Conservation (phyloP, 305 asterid genomes). For the Solanum hybrid region DNA sequence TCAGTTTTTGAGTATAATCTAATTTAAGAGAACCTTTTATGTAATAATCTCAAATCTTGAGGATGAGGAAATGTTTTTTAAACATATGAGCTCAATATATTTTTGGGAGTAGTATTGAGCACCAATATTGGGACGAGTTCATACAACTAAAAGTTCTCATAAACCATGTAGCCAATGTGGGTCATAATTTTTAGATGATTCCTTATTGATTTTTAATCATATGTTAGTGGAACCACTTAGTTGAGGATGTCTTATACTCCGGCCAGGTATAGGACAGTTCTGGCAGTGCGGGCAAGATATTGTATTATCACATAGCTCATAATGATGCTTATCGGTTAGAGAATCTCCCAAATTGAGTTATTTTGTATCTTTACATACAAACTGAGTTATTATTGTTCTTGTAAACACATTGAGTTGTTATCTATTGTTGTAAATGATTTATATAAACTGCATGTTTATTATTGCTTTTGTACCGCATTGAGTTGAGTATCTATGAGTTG, state of each 20-base stretch:
- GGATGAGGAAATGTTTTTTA: neutral
- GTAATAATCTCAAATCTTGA: neutral
- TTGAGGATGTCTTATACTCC: neutral
- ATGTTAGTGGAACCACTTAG: neutral
- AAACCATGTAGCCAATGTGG: neutral
- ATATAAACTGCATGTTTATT: neutral
- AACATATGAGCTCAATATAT: too few species aligned
- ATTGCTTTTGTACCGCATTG: neutral
- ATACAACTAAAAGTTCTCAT: neutral
- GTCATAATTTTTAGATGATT: neutral
- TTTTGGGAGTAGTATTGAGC: neutral
- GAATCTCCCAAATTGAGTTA: neutral
- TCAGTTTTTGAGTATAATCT: neutral
- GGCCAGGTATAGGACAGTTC: neutral
- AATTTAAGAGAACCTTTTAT: neutral
- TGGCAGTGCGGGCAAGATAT: rapidly evolving
- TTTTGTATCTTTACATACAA: neutral
- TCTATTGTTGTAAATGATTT: neutral
- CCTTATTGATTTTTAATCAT: neutral
- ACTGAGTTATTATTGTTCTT: too few species aligned
- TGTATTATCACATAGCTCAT: neutral
- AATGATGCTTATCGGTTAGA: neutral
- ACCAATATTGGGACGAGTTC: neutral
- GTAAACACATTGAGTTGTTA: neutral
- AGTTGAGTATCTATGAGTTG: neutral